These are phyloP conservation scores for Peterozyma toletana DNA, from an alignment of 805 yeast genomes.

Conservation along the genomic window DNA sequence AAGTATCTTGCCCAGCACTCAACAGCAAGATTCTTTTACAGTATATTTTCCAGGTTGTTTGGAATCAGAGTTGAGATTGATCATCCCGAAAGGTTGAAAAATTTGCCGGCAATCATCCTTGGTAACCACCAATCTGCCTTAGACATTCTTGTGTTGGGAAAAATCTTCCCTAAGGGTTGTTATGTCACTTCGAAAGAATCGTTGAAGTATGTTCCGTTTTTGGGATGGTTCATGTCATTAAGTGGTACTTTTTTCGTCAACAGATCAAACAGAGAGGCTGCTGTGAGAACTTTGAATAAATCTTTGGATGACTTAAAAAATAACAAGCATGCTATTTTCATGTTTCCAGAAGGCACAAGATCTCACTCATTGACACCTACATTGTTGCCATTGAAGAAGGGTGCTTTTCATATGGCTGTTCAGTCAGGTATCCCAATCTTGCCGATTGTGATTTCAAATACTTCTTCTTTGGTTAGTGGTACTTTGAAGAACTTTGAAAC, in stretches of 20 bases:
- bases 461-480: conserved; percentile 63
- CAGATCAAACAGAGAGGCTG: conserved; percentile 67
- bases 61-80: conserved; percentile 67
- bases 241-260: conserved; percentile 91
- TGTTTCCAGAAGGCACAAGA: conserved; percentile 98
- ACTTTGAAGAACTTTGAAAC: conserved; percentile 56
- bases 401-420: conserved; percentile 95
- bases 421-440: conserved; percentile 86
- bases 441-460: conserved; percentile 84
- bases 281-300: conserved; percentile 63
- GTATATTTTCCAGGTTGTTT: conserved; percentile 48
- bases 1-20: conserved; percentile 81
- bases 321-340: conserved; percentile 68
- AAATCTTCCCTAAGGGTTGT: conserved; percentile 79
- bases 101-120: conserved; percentile 70
- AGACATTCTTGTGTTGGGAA: conserved; percentile 78
- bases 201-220: conserved; percentile 75
- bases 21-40: conserved; percentile 78
- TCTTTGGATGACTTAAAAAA: conserved; percentile 60
- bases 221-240: conserved; percentile 95
- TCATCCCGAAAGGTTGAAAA: conserved; percentile 51
- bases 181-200: conserved; percentile 89
- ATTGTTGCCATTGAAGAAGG: conserved; percentile 87
- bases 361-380: conserved; percentile 64
- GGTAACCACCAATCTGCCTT: conserved; percentile 90